Evolutionary conservation across 129 eudicot genomes (phyloP), one percentile per base, ranked within the genome.

Genomic region (Sambucus nigra): DNA sequence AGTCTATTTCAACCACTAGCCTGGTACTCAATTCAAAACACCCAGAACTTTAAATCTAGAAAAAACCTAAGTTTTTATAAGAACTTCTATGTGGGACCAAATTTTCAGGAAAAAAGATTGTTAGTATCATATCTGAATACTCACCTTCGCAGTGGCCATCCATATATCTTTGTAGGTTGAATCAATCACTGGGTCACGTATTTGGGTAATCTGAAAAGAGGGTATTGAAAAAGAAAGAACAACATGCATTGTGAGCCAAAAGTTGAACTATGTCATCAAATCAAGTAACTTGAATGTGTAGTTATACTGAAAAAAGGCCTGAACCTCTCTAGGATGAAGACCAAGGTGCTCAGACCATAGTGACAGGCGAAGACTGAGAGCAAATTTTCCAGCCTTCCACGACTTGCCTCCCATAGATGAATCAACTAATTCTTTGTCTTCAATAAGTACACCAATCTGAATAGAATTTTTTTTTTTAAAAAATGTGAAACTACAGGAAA

Each of bases 311-410:
- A 20, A 0, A 25, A 33, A 44, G 58, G 17, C 33, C 65, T 23
- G 50, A 47, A 92, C 99, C 84, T 92, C 91, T 67, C 69, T 73
- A 26, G 76, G 72, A 63, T 76, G 78, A 70, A 86, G 96, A 59
- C 99, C 99, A 33, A 92, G 86, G 77, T 82, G 99, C 60, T 92
- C 99, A 52, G 91, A 75, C 99, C 99, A 92, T 23, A 92, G 75
- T 14, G 96, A 82, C 70, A 79, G 82, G 55, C 99, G 87, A 20
- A 92, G 99, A 79, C 94, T 77, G 31, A 61, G 75, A 27, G 96
- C 77, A 65, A 86, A 92, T 68, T 92, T 92, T 65, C 99, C 99
- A 60, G 99, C 99, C 66, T 66, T 92, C 82, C 86, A 79, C 28
- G 94, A 75, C 59, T 69, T 75, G 45, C 95, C 99, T 25, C 91